phyloP scores from a whole-genome alignment of 495 filamentous ascomycete genomes.

The Staphylotrichum tortipilum region DNA sequence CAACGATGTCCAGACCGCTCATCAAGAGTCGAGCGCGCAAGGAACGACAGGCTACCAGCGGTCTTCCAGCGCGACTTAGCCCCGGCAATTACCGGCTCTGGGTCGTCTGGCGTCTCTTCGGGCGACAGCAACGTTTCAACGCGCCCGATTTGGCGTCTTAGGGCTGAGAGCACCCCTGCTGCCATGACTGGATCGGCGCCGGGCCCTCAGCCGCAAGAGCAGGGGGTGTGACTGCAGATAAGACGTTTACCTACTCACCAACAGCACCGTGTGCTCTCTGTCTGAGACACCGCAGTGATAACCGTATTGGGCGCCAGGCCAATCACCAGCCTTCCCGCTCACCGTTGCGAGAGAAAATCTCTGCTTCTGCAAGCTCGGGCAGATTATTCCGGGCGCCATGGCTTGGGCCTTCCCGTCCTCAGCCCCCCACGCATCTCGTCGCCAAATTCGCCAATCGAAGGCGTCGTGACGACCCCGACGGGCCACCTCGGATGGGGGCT shows the following conservation, averaged over 20 bases:
- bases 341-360: background rate
- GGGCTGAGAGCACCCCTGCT: slow-evolving; percentile 3
- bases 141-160: background rate
- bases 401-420: background rate
- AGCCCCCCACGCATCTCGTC: no score
- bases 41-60: no score
- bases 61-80: no score
- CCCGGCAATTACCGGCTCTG: background rate
- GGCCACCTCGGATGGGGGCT: no score
- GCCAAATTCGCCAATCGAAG: no score
- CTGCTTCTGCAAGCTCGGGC: background rate
- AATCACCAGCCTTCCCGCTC: background rate
- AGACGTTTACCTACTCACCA: background rate
- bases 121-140: background rate
- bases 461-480: no score
- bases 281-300: slow-evolving; percentile 8
- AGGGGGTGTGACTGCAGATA: background rate
- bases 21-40: no score
- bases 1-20: no score
- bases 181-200: background rate
- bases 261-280: no score
- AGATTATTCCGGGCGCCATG: slow-evolving; percentile 1
- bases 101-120: no score
- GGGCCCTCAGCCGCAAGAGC: slow-evolving; percentile 1
- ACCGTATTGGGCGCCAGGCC: slow-evolving; percentile 4